These are phyloP conservation scores for Trichosporon ovoides DNA, from an alignment of 1,284 basidiomycete species.

Conservation along the genomic window DNA sequence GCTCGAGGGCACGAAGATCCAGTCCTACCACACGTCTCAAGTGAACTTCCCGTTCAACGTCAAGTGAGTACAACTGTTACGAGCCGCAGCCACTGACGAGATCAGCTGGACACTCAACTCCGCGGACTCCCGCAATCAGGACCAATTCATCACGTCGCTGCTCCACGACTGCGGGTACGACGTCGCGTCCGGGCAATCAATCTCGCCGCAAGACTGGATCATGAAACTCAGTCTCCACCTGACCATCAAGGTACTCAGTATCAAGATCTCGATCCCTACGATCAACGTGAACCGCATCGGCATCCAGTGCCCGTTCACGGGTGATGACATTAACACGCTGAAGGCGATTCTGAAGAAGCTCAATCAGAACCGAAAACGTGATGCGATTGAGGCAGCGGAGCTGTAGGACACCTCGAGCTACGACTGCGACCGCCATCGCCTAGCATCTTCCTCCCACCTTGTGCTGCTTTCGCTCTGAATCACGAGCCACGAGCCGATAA, in stretches of 20 bases:
- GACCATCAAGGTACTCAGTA: slow-evolving; percentile 1
- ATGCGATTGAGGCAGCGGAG: neutral
- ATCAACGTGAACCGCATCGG: neutral
- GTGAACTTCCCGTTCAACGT: slow-evolving; percentile 77
- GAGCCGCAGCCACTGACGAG: neutral
- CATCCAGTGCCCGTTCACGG: neutral
- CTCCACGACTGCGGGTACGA: neutral
- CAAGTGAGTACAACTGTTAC: slow-evolving; percentile 36
- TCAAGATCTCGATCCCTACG: neutral
- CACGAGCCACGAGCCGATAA: neutral
- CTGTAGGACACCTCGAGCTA: neutral
- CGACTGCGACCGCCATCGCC: neutral
- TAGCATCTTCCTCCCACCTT: neutral
- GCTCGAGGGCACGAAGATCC: slow-evolving; percentile 60
- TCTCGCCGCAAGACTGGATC: neutral
- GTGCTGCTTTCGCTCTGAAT: neutral
- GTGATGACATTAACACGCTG: slow-evolving; percentile 1
- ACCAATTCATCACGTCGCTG: neutral
- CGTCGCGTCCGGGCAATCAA: neutral
- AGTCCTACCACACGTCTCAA: slow-evolving; percentile 61
- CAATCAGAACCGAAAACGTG: neutral
- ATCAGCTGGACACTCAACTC: neutral
- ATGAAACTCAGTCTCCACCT: neutral
- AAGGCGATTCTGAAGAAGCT: neutral
- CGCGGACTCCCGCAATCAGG: neutral